These are phyloP conservation scores for Monosporascus sp. DNA, from an alignment of 2,329 filamentous ascomycete genomes.

Conservation along the genomic window DNA sequence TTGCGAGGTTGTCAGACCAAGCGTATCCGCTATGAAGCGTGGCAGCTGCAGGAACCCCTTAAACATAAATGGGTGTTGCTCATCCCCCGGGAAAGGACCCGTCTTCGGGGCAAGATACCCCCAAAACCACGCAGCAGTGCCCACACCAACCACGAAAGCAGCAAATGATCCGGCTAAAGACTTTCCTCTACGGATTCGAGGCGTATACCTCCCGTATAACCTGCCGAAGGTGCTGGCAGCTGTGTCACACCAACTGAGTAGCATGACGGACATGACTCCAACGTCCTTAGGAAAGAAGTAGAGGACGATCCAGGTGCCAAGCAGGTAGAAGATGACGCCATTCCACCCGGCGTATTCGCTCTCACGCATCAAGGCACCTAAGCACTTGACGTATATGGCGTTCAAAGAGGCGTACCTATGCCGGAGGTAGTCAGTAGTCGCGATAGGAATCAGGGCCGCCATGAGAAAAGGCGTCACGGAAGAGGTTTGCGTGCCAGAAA, in stretches of 20 bases:
- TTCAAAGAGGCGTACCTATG: slow-evolving; percentile 81
- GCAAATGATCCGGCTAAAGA: slow-evolving; percentile 84
- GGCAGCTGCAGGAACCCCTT: slow-evolving; percentile 71
- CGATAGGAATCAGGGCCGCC: slow-evolving; percentile 75
- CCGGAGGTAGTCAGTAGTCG: slow-evolving; percentile 73
- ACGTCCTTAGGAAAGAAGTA: slow-evolving; percentile 90
- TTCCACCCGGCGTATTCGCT: slow-evolving; percentile 93
- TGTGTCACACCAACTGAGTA: slow-evolving; percentile 97
- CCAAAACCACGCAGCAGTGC: slow-evolving; percentile 82
- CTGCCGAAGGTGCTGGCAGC: slow-evolving; percentile 92
- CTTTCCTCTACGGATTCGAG: slow-evolving; percentile 79
- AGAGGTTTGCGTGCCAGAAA: slow-evolving; percentile 67
- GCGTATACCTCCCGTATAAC: slow-evolving; percentile 84
- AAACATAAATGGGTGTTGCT: slow-evolving; percentile 72
- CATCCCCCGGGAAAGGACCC: slow-evolving; percentile 64
- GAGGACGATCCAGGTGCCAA: slow-evolving; percentile 83
- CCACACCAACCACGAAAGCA: slow-evolving; percentile 76
- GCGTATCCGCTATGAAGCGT: slow-evolving; percentile 44
- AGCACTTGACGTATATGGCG: slow-evolving; percentile 72
- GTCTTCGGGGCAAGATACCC: slow-evolving; percentile 71
- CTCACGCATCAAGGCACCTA: slow-evolving; percentile 95
- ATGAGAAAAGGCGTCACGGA: slow-evolving; percentile 83
- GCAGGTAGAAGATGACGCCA: slow-evolving; percentile 92
- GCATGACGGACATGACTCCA: slow-evolving; percentile 78
- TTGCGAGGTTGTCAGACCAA: slow-evolving; percentile 57